A percentile compares a stretch with the other conserved stretches of the same genome.
These are phyloP conservation scores for Domatiomyces catenatus DNA, from an alignment of 2,329 filamentous ascomycete species.

Conservation along the genomic window DNA sequence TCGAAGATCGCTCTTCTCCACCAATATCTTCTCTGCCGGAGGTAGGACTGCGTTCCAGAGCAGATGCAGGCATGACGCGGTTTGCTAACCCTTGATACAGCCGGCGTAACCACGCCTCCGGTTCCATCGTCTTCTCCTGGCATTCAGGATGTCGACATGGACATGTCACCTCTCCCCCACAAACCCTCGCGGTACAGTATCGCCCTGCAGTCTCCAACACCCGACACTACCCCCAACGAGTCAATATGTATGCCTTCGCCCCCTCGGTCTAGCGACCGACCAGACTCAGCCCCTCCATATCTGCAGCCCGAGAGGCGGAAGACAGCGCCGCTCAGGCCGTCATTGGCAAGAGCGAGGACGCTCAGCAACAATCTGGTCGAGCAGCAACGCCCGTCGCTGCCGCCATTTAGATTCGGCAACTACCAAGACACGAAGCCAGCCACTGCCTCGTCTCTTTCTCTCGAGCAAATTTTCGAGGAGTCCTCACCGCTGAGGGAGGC, in stretches of 20 bases:
- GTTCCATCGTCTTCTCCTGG: conserved; percentile 71
- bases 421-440: conserved; percentile 29
- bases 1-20: conserved; percentile 68
- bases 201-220: conserved; percentile 58
- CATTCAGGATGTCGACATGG: conserved; percentile 58
- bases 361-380: conserved; percentile 53
- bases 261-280: conserved; percentile 22
- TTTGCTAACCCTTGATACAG: conserved; percentile 27
- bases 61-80: conserved; percentile 2
- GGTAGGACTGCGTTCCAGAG: conserved; percentile 41
- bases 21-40: conserved; percentile 46
- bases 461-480: conserved; percentile 66
- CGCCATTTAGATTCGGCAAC: conserved; percentile 60
- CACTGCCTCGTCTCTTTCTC: conserved; percentile 46
- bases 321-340: conserved; percentile 55
- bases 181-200: conserved; percentile 55
- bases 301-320: conserved; percentile 37
- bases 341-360: conserved; percentile 58
- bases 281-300: conserved; percentile 6
- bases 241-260: conserved; percentile 25
- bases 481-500: conserved; percentile 49
- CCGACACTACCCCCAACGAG: conserved; percentile 36
- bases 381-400: conserved; percentile 43
- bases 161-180: conserved; percentile 83
- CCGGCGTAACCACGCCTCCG: conserved; percentile 68